Base-by-base conservation (phyloP, 805 yeast species). In the Candida stauntonica region DNA sequence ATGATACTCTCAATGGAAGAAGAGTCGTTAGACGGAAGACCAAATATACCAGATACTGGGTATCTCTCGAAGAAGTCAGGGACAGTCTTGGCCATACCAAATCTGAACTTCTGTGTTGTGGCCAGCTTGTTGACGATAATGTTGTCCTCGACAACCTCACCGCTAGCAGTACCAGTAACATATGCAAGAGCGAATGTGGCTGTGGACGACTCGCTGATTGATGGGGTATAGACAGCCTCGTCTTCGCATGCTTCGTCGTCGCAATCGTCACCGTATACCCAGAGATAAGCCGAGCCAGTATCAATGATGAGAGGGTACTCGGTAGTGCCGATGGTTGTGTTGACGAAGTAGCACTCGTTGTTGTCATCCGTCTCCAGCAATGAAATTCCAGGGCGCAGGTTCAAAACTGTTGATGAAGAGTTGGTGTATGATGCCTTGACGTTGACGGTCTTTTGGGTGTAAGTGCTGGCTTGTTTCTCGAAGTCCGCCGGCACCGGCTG, bases 261-360 rank as follows among this genome's bases (percentile, higher is more conserved):
- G 60, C 86, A 79, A 27, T 68, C 57, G 1, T 64, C 54, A 33
- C 75, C 77, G 52, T 76, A 78, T 4, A 80, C 66, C 86, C 86
- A 80, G 3, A 77, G 54, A 41, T 77, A 72, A 14, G 79, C 77
- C 19, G 82, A 75, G 6, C 83, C 86, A 0, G 86, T 80, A 55
- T 80, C 86, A 14, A 80, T 59, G 15, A 80, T 64, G 28, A 80
- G 58, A 5, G 75, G 74, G 47, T 68, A 76, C 23, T 61, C 60
- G n/a, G 54, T 53, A n/a, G 63, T 48, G 17, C 62, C 67, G 27
- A 70, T 58, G 12, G 66, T 65, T 21, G 67, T 60, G 44, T 69
- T 61, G 35, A 66, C 59, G 31, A 51, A 66, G 38, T 59, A 69
- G n/a, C 72, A 65, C 38, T 62, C 60, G 26, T 48, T 50, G 40